Conservation (phyloP, 352 stramenopile species). For the Pythium aquatile region DNA sequence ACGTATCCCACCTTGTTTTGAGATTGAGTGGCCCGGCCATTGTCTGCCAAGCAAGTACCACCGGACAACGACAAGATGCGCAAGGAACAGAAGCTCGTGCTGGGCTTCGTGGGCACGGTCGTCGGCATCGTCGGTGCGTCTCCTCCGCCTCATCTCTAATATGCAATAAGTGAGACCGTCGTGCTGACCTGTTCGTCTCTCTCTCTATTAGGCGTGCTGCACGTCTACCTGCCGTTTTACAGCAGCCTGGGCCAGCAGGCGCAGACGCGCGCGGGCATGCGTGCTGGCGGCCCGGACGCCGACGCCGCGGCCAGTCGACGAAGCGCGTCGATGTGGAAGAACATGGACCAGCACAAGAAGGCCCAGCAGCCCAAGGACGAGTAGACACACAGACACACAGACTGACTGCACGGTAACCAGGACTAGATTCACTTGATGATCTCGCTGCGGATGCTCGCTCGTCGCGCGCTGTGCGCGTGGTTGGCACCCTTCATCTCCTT, state of each 20-base stretch:
- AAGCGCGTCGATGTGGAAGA: constrained; percentile 47
- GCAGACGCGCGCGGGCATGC: constrained; percentile 29
- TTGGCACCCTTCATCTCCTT: constrained; percentile 21
- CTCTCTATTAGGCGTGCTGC: constrained; percentile 19
- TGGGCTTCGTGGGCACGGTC: constrained; percentile 33
- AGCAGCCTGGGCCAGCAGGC: constrained; percentile 35
- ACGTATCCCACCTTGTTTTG: constrained; percentile 4
- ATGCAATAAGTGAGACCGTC: not conserved
- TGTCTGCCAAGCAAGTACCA: not conserved
- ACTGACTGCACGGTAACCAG: not conserved
- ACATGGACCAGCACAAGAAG: constrained; percentile 32
- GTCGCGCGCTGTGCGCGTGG: constrained; percentile 3
- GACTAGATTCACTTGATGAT: not conserved
- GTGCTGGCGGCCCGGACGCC: not conserved
- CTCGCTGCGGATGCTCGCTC: constrained; percentile 8
- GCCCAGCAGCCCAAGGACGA: constrained; percentile 11
- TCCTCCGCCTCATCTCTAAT: not conserved
- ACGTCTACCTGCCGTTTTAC: constrained; percentile 45
- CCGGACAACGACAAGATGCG: constrained; percentile 19
- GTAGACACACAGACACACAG: not conserved
- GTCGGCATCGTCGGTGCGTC: constrained; percentile 29
- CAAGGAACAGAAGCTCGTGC: constrained; percentile 35
- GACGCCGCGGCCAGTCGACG: constrained; percentile 7
- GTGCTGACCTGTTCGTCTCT: not conserved
- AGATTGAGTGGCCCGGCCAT: not conserved